Evolutionary conservation across 768 basidiomycete species (phyloP).

Genomic region (Leccinum barrowsii): DNA sequence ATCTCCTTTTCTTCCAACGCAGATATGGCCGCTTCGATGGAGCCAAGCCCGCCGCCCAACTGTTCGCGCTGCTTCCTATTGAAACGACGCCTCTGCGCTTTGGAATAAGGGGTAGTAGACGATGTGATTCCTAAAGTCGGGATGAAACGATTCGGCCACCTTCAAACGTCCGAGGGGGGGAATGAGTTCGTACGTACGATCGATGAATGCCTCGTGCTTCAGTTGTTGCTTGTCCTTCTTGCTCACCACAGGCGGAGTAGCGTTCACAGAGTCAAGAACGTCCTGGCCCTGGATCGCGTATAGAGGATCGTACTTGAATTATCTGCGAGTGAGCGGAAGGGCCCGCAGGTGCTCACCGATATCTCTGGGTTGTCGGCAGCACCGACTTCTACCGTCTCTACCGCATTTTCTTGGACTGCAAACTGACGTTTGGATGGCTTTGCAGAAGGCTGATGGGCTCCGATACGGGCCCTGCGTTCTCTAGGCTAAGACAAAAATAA

Average conservation of each 20-base stretch:
- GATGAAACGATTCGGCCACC: not conserved
- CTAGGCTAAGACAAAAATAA: slow-evolving; percentile 28
- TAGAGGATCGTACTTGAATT: not conserved
- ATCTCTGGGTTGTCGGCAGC: slow-evolving; percentile 27
- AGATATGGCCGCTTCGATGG: slow-evolving; percentile 52
- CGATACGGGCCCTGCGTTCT: slow-evolving; percentile 39
- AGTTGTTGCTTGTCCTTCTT: slow-evolving; percentile 69
- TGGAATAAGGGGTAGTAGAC: slow-evolving; percentile 57
- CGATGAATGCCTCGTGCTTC: slow-evolving; percentile 66
- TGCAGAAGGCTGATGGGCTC: slow-evolving; percentile 51
- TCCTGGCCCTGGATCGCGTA: slow-evolving; percentile 37
- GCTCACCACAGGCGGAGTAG: slow-evolving; percentile 30
- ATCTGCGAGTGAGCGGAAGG: not conserved
- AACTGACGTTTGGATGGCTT: slow-evolving; percentile 47
- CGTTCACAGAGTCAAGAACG: slow-evolving; percentile 38
- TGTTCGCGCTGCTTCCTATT: slow-evolving; percentile 69
- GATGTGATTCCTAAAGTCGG: slow-evolving; percentile 43
- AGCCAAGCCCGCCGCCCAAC: slow-evolving; percentile 46
- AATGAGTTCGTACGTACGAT: slow-evolving; percentile 42
- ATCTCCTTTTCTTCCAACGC: slow-evolving; percentile 42
- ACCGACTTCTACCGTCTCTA: slow-evolving; percentile 48
- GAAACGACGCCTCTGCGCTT: slow-evolving; percentile 64
- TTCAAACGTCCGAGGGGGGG: not conserved
- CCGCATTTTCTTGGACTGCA: slow-evolving; percentile 46
- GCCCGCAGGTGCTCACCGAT: slow-evolving; percentile 36